Conservation (phyloP, 2,329 filamentous ascomycete genomes). For the Fusarium drepaniforme region DNA sequence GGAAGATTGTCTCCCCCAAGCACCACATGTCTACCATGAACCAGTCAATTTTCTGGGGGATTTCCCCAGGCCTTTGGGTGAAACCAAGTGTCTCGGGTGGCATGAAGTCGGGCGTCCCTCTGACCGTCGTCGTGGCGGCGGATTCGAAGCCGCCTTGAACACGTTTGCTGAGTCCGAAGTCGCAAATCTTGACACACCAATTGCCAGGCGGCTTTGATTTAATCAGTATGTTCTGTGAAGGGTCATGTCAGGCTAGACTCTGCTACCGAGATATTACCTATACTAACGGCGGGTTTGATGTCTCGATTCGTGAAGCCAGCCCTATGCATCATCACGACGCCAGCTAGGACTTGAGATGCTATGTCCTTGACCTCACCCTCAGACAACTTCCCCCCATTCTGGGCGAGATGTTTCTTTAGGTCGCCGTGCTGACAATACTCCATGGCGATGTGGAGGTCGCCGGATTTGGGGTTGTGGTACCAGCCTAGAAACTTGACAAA, state of each 20-base stretch:
- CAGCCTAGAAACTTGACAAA: background rate
- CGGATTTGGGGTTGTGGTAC: background rate
- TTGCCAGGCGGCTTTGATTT: background rate
- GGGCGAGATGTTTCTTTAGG: background rate
- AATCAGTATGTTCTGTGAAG: background rate
- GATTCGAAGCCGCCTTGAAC: too few relatives aligned
- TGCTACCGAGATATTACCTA: background rate
- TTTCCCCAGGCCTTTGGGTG: too few relatives aligned
- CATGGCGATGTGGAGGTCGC: background rate
- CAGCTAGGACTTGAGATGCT: background rate
- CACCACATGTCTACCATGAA: background rate
- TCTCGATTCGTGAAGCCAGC: background rate
- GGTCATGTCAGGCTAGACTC: background rate
- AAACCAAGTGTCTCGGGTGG: too few relatives aligned
- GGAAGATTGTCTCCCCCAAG: background rate
- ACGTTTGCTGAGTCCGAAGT: background rate
- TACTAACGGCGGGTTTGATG: background rate
- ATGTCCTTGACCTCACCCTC: background rate
- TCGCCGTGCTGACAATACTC: background rate
- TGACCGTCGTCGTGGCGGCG: too few relatives aligned
- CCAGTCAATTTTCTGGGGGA: too few relatives aligned
- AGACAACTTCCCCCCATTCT: background rate
- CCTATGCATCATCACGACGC: background rate
- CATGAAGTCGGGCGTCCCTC: too few relatives aligned
- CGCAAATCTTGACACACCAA: background rate